phyloP scores from a whole-genome alignment of 176 grass and related monocot genomes.

The Oryza officinalis region DNA sequence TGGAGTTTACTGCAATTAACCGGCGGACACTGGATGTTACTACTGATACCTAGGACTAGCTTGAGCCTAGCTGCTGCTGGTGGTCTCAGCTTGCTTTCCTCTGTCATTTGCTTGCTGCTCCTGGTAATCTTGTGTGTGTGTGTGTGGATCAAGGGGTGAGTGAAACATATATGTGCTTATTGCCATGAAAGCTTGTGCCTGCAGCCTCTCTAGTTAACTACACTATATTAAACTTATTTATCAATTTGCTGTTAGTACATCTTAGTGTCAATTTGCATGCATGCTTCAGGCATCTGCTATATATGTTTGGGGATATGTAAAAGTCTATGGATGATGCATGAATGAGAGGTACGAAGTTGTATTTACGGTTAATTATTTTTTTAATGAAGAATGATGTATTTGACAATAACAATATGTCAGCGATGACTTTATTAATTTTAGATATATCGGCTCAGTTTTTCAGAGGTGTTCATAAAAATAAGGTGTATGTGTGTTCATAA shows the following conservation, averaged over 20 bases:
- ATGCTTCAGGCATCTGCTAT: conserved; percentile 16
- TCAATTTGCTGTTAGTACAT: neutral
- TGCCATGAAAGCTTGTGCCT: conserved; percentile 43
- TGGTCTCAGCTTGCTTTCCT: conserved; percentile 41
- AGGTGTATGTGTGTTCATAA: no score
- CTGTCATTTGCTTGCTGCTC: conserved; percentile 48
- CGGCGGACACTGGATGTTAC: neutral
- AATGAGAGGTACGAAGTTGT: no score
- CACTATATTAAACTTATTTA: conserved; percentile 37
- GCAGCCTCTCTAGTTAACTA: neutral
- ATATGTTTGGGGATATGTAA: neutral
- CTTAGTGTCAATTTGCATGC: neutral
- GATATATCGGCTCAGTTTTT: no score
- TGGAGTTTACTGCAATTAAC: conserved; percentile 66
- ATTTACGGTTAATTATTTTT: no score
- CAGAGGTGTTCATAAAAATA: no score
- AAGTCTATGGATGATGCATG: no score
- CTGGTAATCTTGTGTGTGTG: conserved; percentile 35
- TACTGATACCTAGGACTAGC: conserved; percentile 26
- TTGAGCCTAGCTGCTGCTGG: neutral
- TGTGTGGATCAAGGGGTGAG: neutral
- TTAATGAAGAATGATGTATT: no score
- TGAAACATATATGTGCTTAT: conserved; percentile 42
- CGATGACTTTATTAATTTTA: no score
- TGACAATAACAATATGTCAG: no score